These are phyloP conservation scores for Puya raimondii DNA, from an alignment of 176 grass and related monocot species.

Conservation along the genomic window DNA sequence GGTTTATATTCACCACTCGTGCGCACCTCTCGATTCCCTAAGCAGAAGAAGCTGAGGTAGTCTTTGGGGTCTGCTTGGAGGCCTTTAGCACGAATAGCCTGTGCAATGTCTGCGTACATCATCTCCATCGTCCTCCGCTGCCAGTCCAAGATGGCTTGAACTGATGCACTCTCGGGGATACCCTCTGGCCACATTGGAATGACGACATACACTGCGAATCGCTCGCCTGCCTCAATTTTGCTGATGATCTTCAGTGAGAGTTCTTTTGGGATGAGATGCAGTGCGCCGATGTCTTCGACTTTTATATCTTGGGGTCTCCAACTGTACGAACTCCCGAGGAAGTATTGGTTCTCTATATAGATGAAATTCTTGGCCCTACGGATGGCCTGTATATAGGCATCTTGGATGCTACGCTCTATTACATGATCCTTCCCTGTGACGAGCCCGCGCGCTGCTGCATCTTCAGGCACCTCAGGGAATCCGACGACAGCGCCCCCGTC, in stretches of 20 bases:
- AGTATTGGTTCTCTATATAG: slow-evolving; percentile 82
- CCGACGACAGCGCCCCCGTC: slow-evolving; percentile 34
- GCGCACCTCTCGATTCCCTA: slow-evolving; percentile 40
- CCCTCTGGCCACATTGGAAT: slow-evolving; percentile 74
- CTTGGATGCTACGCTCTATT: slow-evolving; percentile 61
- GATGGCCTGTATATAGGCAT: slow-evolving; percentile 68
- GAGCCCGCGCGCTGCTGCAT: slow-evolving; percentile 26
- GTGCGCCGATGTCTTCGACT: slow-evolving; percentile 39
- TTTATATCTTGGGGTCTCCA: slow-evolving; percentile 27
- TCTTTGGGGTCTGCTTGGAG: slow-evolving; percentile 33
- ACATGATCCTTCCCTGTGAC: slow-evolving; percentile 40
- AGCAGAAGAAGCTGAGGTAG: slow-evolving; percentile 66
- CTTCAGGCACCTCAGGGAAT: slow-evolving; percentile 29
- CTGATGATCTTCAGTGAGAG: slow-evolving; percentile 50
- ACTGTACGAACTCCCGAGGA: slow-evolving; percentile 52
- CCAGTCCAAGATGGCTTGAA: slow-evolving; percentile 70
- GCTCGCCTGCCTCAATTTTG: slow-evolving; percentile 48
- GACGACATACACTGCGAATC: slow-evolving; percentile 49
- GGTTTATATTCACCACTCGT: slow-evolving; percentile 24
- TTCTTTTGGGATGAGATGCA: slow-evolving; percentile 59
- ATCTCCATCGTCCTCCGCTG: slow-evolving; percentile 65
- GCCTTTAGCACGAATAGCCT: slow-evolving; percentile 31
- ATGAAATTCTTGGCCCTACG: slow-evolving; percentile 46
- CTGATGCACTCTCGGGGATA: slow-evolving; percentile 42
- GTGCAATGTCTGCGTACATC: slow-evolving; percentile 47